Evolutionary conservation across 2,329 filamentous ascomycete species (phyloP).

Genomic region (Leptographium wingfieldii): DNA sequence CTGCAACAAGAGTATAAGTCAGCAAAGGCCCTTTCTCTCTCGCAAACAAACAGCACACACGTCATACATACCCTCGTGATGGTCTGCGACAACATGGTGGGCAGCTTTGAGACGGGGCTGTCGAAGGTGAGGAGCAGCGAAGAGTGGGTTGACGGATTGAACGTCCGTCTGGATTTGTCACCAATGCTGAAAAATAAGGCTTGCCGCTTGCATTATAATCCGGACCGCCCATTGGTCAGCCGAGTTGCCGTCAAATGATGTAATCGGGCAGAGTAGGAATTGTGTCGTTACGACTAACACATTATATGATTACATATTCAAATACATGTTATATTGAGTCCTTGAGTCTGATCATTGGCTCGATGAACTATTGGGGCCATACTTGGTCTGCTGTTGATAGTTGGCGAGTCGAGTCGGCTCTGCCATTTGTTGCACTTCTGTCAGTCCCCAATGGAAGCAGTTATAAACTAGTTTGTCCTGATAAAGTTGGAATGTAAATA

Average conservation of each 20-base stretch:
- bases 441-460: too few species aligned
- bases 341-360: too few species aligned
- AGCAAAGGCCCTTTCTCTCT: not conserved
- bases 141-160: not conserved
- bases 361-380: too few species aligned
- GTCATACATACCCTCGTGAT: constrained; percentile 4
- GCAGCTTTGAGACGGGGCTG: not conserved
- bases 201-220: not conserved
- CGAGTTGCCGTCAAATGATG: not conserved
- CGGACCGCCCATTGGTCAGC: not conserved
- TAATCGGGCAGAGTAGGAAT: not conserved
- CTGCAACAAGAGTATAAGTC: not conserved
- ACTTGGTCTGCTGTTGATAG: too few species aligned
- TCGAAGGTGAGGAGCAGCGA: not conserved
- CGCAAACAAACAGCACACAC: not conserved
- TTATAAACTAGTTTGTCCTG: too few species aligned
- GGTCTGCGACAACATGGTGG: constrained; percentile 10
- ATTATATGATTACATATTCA: too few species aligned
- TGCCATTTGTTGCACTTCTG: too few species aligned
- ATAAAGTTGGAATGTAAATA: too few species aligned
- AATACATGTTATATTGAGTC: too few species aligned
- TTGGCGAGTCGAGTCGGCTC: too few species aligned
- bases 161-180: not conserved
- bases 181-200: not conserved
- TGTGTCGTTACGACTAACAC: too few species aligned